A percentile compares a stretch with the other conserved stretches of the same genome.
Conservation (phyloP, 2,329 filamentous ascomycete genomes). For the Zymoseptoria brevis region DNA sequence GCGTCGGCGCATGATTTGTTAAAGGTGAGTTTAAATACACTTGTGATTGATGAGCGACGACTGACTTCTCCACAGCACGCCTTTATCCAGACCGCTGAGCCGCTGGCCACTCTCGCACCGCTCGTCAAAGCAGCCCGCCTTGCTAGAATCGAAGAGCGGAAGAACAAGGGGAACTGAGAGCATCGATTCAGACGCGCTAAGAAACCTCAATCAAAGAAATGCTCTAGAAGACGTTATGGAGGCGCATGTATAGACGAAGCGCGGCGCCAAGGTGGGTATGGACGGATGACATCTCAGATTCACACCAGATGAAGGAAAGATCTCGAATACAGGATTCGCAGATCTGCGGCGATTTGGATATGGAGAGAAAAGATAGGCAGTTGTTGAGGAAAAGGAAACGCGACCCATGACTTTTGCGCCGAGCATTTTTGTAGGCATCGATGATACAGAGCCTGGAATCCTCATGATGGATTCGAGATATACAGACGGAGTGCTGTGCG, state of each 20-base stretch:
- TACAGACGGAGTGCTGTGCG: neutral
- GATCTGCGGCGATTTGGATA: neutral
- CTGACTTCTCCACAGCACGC: constrained; percentile 31
- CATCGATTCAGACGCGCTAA: neutral
- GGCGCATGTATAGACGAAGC: neutral
- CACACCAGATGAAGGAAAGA: neutral
- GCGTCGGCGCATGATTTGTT: constrained; percentile 90
- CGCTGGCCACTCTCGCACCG: constrained; percentile 64
- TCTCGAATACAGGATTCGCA: neutral
- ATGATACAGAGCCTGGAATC: neutral
- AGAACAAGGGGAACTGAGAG: constrained; percentile 37
- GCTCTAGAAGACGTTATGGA: neutral
- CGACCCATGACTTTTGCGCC: neutral
- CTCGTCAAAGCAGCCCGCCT: constrained; percentile 79
- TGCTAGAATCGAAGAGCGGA: constrained; percentile 69
- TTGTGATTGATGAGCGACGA: neutral
- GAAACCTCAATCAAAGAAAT: neutral
- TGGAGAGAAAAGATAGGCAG: neutral
- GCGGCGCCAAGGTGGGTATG: neutral
- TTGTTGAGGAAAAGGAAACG: neutral
- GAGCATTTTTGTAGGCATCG: neutral
- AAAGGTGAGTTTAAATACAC: constrained; percentile 55
- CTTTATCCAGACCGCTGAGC: constrained; percentile 47
- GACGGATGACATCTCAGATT: neutral
- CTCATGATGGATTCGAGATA: neutral